Percentiles rank a stretch among this genome's conserved stretches.
Conservation (phyloP, 2,329 filamentous ascomycete species). For the Monilinia aucupariae region DNA sequence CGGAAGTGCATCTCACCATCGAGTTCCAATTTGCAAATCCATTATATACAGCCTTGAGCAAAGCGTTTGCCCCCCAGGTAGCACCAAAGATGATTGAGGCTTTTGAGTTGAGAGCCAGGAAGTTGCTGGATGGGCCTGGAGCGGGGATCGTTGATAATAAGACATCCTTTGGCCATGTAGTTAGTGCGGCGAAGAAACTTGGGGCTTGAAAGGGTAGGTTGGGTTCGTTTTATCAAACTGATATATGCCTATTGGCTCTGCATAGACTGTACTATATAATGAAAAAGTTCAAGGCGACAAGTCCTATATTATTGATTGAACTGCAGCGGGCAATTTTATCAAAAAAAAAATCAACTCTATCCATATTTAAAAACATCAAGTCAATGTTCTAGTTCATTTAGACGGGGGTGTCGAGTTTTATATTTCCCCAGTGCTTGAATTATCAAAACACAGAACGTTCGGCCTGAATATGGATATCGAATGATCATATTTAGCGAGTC, state of each 20-base stretch:
- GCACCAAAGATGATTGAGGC: conserved; percentile 87
- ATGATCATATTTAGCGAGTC: neutral
- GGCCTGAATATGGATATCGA: neutral
- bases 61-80: conserved; percentile 75
- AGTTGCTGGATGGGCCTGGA: conserved; percentile 42
- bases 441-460: no score
- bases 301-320: neutral
- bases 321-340: neutral
- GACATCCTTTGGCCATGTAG: conserved; percentile 5
- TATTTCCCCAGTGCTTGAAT: neutral
- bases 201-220: neutral
- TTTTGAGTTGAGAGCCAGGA: conserved; percentile 74
- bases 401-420: neutral
- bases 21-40: conserved; percentile 83
- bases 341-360: neutral
- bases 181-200: conserved; percentile 16
- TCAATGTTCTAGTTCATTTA: neutral
- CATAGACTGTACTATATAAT: neutral
- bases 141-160: conserved; percentile 8
- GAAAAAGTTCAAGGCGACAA: neutral
- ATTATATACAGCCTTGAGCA: conserved; percentile 77
- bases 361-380: neutral
- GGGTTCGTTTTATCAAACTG: neutral
- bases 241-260: neutral
- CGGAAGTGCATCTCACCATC: conserved; percentile 70